phyloP scores from a whole-genome alignment of 2,329 filamentous ascomycete species.

The Nakataea oryzae region DNA sequence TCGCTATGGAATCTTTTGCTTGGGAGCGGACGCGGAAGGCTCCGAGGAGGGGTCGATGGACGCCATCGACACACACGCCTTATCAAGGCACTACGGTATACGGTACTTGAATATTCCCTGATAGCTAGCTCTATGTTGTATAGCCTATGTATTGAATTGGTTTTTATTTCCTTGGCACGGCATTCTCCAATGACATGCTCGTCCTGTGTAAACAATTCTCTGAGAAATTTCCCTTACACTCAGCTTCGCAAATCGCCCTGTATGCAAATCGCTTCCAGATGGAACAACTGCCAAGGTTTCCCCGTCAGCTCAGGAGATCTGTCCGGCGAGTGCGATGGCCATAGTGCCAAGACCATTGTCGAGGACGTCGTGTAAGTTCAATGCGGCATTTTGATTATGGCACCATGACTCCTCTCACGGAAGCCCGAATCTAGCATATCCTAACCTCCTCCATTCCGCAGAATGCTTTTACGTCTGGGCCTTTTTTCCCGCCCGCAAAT shows the following conservation, averaged over 20 bases:
- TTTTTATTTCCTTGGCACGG: not conserved
- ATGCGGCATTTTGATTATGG: not conserved
- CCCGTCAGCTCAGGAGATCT: too few relatives aligned
- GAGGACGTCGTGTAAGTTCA: not conserved
- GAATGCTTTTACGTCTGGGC: not conserved
- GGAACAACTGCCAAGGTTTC: not conserved
- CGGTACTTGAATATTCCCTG: not conserved
- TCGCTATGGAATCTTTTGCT: not conserved
- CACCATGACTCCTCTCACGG: not conserved
- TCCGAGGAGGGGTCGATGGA: not conserved
- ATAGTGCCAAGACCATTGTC: not conserved
- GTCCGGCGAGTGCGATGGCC: too few relatives aligned
- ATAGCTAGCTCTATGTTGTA: not conserved
- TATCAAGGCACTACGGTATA: not conserved
- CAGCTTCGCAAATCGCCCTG: too few relatives aligned
- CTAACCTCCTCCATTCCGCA: not conserved
- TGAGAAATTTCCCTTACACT: too few relatives aligned
- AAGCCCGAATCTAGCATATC: not conserved
- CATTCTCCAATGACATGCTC: not conserved
- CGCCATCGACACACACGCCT: not conserved
- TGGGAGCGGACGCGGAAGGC: not conserved
- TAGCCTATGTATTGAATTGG: not conserved
- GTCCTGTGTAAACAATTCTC: too few relatives aligned
- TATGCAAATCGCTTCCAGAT: too few relatives aligned
- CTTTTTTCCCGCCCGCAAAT: too few relatives aligned